Conservation (phyloP, 2,329 filamentous ascomycete species). For the Penicillium rolfsii region DNA sequence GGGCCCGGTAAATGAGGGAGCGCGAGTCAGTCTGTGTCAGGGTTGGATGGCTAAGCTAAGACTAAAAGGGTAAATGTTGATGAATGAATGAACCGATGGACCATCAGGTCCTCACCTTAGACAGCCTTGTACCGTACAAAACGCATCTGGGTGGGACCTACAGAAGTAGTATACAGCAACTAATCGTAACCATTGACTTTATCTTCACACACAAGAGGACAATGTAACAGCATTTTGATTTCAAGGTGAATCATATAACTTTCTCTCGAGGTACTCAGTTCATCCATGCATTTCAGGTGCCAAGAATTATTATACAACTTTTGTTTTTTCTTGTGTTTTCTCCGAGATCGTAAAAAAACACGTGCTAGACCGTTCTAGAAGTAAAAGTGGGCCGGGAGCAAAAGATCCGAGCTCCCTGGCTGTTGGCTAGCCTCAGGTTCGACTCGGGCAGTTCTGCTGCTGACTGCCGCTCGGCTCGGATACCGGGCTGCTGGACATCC, state of each 20-base stretch:
- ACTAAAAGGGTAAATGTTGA: not conserved
- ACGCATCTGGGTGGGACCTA: not conserved
- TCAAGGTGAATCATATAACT: not conserved
- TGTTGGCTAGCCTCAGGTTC: not conserved
- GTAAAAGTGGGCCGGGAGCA: conserved; percentile 4
- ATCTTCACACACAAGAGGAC: not conserved
- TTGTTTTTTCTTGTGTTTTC: not conserved
- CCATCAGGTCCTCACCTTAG: not conserved
- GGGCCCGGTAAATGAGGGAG: not conserved
- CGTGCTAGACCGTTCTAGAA: conserved; percentile 4
- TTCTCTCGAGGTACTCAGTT: not conserved
- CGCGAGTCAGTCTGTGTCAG: not conserved
- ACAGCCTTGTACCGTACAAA: not conserved
- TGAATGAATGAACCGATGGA: not conserved
- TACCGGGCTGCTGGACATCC: conserved; percentile 1
- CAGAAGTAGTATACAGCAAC: not conserved
- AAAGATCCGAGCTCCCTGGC: conserved; percentile 6
- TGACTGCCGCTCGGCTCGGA: conserved; percentile 9
- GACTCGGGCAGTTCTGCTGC: not conserved
- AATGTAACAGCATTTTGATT: not conserved
- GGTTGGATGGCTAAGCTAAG: not conserved
- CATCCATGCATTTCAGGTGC: not conserved
- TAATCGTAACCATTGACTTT: not conserved
- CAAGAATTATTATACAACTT: not conserved
- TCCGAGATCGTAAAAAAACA: not conserved